These are phyloP conservation scores for Antrodiella citrinella DNA, from an alignment of 768 basidiomycete species.

Conservation along the genomic window DNA sequence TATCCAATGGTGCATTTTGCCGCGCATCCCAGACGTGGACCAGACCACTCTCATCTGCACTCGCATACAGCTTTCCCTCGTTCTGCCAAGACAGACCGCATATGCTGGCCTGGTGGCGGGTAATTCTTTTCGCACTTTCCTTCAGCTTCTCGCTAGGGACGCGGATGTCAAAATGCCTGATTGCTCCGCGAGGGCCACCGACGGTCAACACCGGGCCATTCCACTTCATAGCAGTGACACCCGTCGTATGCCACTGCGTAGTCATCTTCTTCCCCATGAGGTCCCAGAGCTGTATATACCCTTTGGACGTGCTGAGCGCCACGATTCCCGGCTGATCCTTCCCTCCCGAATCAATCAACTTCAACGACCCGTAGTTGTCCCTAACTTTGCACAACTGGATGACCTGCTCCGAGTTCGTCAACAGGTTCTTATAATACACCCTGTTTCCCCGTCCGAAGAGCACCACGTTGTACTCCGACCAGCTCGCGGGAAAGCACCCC, in stretches of 20 bases:
- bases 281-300: conserved; percentile 71
- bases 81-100: conserved; percentile 59
- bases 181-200: conserved; percentile 60
- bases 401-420: conserved; percentile 27
- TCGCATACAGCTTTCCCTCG: conserved; percentile 62
- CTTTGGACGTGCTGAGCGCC: conserved; percentile 54
- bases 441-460: conserved; percentile 49
- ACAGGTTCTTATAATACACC: conserved; percentile 42
- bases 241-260: conserved; percentile 47
- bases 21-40: conserved; percentile 74
- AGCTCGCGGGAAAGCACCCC: conserved; percentile 24
- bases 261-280: conserved; percentile 46
- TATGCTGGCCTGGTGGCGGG: conserved; percentile 61
- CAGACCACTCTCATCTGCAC: conserved; percentile 67
- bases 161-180: conserved; percentile 68
- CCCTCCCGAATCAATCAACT: conserved; percentile 32
- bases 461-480: conserved; percentile 35
- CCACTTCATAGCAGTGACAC: conserved; percentile 61
- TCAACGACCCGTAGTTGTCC: conserved; percentile 37
- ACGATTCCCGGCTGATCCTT: conserved; percentile 32
- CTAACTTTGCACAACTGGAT: conserved; percentile 43
- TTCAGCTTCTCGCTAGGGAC: conserved; percentile 36
- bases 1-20: conserved; percentile 40
- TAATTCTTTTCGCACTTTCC: conserved; percentile 59
- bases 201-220: conserved; percentile 55